Evolutionary conservation across 2,329 filamentous ascomycete genomes (phyloP).

Genomic region (Camptophora hylomeconis): DNA sequence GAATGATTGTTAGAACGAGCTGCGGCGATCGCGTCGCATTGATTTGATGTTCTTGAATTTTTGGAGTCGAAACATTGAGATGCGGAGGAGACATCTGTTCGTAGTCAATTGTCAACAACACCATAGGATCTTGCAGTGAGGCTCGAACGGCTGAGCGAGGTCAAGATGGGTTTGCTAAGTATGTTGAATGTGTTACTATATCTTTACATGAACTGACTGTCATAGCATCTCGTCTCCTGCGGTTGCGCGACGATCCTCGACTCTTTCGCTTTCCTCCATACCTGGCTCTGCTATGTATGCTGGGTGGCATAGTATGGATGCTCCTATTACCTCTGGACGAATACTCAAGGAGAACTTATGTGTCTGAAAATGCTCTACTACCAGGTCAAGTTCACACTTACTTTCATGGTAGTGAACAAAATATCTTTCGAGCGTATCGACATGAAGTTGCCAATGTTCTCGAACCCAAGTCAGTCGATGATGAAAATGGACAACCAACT

Average conservation of each 20-base stretch:
- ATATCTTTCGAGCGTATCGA: constrained; percentile 81
- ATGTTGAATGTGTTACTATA: constrained; percentile 23
- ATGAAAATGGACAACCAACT: constrained; percentile 31
- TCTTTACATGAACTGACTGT: constrained; percentile 18
- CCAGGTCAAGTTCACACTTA: constrained; percentile 97
- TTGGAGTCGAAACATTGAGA: too few relatives aligned
- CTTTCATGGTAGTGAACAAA: constrained; percentile 90
- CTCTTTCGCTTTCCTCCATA: constrained; percentile 76
- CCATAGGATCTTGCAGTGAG: constrained; percentile 11
- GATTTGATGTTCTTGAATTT: too few relatives aligned
- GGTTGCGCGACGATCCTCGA: constrained; percentile 63
- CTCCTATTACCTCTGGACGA: constrained; percentile 78
- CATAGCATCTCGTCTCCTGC: constrained; percentile 10
- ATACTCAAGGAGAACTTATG: constrained; percentile 86
- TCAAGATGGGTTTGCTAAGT: constrained; percentile 15
- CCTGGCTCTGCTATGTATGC: constrained; percentile 69
- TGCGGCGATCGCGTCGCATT: too few relatives aligned
- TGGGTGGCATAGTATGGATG: constrained; percentile 80
- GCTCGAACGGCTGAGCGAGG: constrained; percentile 12
- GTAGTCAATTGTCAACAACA: too few relatives aligned
- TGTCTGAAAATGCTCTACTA: constrained; percentile 91
- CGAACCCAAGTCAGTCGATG: constrained; percentile 2
- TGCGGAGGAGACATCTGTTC: too few relatives aligned
- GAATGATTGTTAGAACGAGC: too few relatives aligned
- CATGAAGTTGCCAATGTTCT: constrained; percentile 56